Base-by-base conservation (phyloP, 805 yeast genomes). In the Starmerella stigmatis region DNA sequence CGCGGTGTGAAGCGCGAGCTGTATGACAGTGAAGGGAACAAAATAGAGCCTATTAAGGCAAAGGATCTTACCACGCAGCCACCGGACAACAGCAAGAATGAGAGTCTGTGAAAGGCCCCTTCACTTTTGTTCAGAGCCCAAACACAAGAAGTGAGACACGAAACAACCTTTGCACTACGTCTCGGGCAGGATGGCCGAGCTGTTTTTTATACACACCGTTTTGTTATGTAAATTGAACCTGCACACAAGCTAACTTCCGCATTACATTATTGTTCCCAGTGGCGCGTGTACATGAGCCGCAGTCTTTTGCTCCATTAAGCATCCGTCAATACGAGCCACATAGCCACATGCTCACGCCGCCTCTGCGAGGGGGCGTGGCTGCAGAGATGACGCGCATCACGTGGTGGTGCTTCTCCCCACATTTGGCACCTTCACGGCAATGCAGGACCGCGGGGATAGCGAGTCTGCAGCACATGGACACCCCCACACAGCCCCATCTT, bases 391-490 rank as follows among this genome's bases (percentile, higher is more conserved):
- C 31, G 20, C 41, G 4, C 29, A 25, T 25, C 39, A 31, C 39
- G 37, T 34, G 31, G 28, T 34, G 31, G 28, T 7, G 19, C 28
- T 8, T n/a, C 43, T 11, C 40, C 31, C 23, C 39, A 32, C 34
- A 20, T 34, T 23, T 25, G n/a, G n/a, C 16, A 4, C 28, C 13
- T 25, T 15, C 30, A 9, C 21, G 22, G 15, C 22, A 23, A 36
- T 36, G 40, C 40, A 36, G 40, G 40, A 36, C 5, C 22, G 22
- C 11, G 30, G 22, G 9, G 30, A 36, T 15, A 21, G 30, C 4
- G 30, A 25, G 13, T 11, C 25, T 7, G 25, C 25, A 16, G 38
- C 22, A 8, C 30, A 22, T 20, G 29, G 19, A 17, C 38, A 33
- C 9, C 16, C 39, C n/a, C 19, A 15, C 33, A 30, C 33, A n/a